Evolutionary conservation across 345 rosid genomes (phyloP).

Genomic region (Hibiscus trionum): DNA sequence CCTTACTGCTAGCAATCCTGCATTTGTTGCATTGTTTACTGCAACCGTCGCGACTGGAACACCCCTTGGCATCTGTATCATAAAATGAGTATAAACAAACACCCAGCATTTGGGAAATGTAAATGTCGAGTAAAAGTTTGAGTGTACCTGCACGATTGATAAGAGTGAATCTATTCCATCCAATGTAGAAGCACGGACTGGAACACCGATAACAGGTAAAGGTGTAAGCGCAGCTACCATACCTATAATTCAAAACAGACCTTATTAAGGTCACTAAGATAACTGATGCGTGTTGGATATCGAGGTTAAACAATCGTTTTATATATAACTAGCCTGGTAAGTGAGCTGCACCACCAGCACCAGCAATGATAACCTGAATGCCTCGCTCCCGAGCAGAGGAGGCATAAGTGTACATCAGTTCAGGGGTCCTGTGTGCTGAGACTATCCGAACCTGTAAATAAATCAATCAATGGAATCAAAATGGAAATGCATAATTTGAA

Average conservation of each 20-base stretch:
- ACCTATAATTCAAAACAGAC: slow-evolving; percentile 35
- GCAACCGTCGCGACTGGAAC: slow-evolving; percentile 97
- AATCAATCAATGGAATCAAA: neutral
- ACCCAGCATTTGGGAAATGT: neutral
- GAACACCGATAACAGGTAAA: slow-evolving; percentile 84
- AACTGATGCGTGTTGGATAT: neutral
- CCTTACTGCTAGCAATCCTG: slow-evolving; percentile 77
- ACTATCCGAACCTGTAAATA: slow-evolving; percentile 61
- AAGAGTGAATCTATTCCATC: slow-evolving; percentile 91
- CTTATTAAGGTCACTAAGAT: neutral
- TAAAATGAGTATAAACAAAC: neutral
- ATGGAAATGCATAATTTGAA: neutral
- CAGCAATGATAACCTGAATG: slow-evolving; percentile 77
- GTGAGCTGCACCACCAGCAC: slow-evolving; percentile 99
- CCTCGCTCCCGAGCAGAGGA: slow-evolving; percentile 61
- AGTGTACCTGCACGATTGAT: slow-evolving; percentile 84
- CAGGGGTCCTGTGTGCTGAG: slow-evolving; percentile 92
- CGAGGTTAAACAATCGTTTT: neutral
- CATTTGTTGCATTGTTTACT: slow-evolving; percentile 75
- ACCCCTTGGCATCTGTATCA: slow-evolving; percentile 81
- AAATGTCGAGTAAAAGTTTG: neutral
- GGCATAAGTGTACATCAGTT: slow-evolving; percentile 82
- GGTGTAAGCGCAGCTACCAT: slow-evolving; percentile 97
- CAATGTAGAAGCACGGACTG: slow-evolving; percentile 74
- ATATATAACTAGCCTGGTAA: slow-evolving; percentile 55